Evolutionary conservation across 2,329 filamentous ascomycete genomes (phyloP).

Genomic region (Monosporascus sp.): DNA sequence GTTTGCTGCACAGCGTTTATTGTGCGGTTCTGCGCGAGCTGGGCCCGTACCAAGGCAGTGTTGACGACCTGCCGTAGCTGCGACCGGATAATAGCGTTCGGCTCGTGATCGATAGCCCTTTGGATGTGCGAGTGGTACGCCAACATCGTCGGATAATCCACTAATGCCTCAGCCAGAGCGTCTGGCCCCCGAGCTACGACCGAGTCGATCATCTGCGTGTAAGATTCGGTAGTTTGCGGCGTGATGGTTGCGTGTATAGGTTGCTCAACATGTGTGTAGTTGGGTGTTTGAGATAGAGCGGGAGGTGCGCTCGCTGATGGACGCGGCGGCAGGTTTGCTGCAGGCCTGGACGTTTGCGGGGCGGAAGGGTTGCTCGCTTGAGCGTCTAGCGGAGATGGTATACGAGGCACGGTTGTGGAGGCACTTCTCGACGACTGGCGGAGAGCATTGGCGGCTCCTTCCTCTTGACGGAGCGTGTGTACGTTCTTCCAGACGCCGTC

Average conservation of each 20-base stretch:
- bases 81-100: constrained; percentile 41
- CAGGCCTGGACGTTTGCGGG: constrained; percentile 6
- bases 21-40: constrained; percentile 37
- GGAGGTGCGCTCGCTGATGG: constrained; percentile 21
- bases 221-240: constrained; percentile 34
- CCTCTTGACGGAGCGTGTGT: constrained; percentile 70
- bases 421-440: constrained; percentile 13
- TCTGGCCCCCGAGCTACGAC: constrained; percentile 45
- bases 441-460: constrained; percentile 52
- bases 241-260: constrained; percentile 28
- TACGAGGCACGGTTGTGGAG: constrained; percentile 7
- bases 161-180: constrained; percentile 41
- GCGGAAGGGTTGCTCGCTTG: constrained; percentile 3
- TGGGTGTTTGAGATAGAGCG: constrained; percentile 19
- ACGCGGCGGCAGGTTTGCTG: constrained; percentile 10
- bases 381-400: constrained; percentile 9
- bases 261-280: constrained; percentile 25
- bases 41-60: constrained; percentile 39
- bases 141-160: constrained; percentile 44
- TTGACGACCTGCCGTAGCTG: constrained; percentile 47
- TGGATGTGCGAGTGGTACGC: constrained; percentile 44
- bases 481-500: constrained; percentile 80
- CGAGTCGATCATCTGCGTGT: constrained; percentile 48
- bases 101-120: constrained; percentile 45
- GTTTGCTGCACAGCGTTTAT: constrained; percentile 22